These are phyloP conservation scores for Chamaenerion angustifolium DNA, from an alignment of 345 rosid genomes.

Conservation along the genomic window DNA sequence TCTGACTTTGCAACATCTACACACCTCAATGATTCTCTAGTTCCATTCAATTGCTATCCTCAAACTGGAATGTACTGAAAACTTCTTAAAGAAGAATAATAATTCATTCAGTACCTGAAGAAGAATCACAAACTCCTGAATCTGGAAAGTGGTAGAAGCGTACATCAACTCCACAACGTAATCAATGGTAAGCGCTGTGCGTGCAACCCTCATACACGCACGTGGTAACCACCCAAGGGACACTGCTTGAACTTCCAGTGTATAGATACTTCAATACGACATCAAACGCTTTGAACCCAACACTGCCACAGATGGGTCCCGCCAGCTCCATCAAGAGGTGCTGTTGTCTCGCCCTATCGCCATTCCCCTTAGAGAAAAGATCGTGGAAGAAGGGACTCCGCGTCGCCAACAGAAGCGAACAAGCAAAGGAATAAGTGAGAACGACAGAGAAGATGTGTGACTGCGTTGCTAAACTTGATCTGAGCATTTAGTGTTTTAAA, in stretches of 20 bases:
- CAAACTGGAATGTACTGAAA: no score
- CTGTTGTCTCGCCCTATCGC: slow-evolving; percentile 16
- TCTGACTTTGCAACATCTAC: no score
- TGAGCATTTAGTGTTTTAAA: no score
- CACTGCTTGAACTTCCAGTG: slow-evolving; percentile 23
- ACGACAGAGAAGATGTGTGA: no score
- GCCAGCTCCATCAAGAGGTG: slow-evolving; percentile 16
- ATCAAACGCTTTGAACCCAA: slow-evolving; percentile 29
- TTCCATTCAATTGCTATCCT: no score
- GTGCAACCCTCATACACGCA: slow-evolving; percentile 26
- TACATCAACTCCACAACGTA: slow-evolving; percentile 32
- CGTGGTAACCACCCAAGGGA: slow-evolving; percentile 25
- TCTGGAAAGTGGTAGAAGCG: slow-evolving; percentile 27
- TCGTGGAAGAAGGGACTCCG: slow-evolving; percentile 25
- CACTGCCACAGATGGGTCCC: slow-evolving; percentile 10
- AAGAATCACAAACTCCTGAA: slow-evolving; percentile 24
- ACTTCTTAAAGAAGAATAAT: no score
- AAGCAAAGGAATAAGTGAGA: no score
- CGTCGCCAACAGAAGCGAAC: no score
- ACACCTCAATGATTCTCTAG: no score
- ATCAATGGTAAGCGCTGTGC: slow-evolving; percentile 27
- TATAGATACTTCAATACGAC: slow-evolving; percentile 27
- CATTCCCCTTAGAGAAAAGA: slow-evolving; percentile 12
- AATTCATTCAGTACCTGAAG: slow-evolving; percentile 27
- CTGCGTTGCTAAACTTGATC: no score